Evolutionary conservation across 371 early-diverging fungal species (phyloP).

Genomic region (Mycotypha africana): DNA sequence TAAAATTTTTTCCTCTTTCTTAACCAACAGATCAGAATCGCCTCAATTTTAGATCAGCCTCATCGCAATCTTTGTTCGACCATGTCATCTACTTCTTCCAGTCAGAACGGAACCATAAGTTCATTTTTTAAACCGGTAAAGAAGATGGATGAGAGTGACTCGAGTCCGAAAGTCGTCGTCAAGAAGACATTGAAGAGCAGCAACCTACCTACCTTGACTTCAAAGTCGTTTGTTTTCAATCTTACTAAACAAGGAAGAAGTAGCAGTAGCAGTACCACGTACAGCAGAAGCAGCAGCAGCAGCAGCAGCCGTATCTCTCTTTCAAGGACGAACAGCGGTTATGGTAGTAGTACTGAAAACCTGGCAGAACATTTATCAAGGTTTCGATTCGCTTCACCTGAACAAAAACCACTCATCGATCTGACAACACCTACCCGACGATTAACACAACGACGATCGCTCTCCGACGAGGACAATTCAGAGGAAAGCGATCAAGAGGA

Average conservation of each 20-base stretch:
- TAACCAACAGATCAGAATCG: too few relatives aligned
- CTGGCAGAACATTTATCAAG: neutral
- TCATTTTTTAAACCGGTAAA: constrained; percentile 9
- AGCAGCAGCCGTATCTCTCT: too few relatives aligned
- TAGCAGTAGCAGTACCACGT: constrained; percentile 3
- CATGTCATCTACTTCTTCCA: too few relatives aligned
- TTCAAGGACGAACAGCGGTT: too few relatives aligned
- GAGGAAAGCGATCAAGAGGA: neutral
- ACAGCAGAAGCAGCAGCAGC: too few relatives aligned
- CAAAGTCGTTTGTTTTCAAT: neutral
- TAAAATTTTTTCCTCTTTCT: too few relatives aligned
- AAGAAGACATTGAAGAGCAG: constrained; percentile 2
- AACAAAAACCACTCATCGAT: neutral
- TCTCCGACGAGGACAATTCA: too few relatives aligned
- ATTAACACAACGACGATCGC: neutral
- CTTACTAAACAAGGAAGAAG: neutral
- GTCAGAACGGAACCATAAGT: constrained; percentile 8
- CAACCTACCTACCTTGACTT: constrained; percentile 1
- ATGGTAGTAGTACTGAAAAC: constrained; percentile 6
- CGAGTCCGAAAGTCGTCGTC: constrained; percentile 1
- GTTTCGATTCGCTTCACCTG: neutral
- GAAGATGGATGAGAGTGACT: neutral
- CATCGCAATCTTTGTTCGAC: too few relatives aligned
- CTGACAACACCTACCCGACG: neutral
- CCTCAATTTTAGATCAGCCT: too few relatives aligned